These are phyloP conservation scores for Fusarium sp. DNA, from an alignment of 2,329 filamentous ascomycete genomes.

Conservation along the genomic window DNA sequence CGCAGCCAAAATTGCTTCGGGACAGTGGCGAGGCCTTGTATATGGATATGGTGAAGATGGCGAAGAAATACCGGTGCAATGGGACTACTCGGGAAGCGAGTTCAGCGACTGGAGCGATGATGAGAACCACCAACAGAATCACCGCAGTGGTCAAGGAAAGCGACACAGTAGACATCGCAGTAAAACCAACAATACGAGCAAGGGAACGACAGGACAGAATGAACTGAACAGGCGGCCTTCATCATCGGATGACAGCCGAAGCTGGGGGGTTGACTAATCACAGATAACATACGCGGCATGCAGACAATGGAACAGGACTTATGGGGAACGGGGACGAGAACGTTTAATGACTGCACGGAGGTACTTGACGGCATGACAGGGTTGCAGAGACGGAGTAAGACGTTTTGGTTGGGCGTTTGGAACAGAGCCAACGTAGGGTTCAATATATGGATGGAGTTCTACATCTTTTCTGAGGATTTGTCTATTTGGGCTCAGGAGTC, in stretches of 20 bases:
- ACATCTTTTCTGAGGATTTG: constrained; percentile 13
- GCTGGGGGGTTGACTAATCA: constrained; percentile 43
- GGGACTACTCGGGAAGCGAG: constrained; percentile 71
- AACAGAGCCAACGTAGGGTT: constrained; percentile 21
- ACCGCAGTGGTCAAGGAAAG: constrained; percentile 21
- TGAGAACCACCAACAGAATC: constrained; percentile 51
- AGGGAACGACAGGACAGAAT: constrained; percentile 5
- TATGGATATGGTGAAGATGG: constrained; percentile 66
- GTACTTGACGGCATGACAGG: background rate
- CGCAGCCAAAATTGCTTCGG: constrained; percentile 77
- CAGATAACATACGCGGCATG: background rate
- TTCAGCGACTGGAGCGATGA: constrained; percentile 69
- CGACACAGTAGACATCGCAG: constrained; percentile 27
- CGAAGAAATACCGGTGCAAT: constrained; percentile 67
- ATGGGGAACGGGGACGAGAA: constrained; percentile 5
- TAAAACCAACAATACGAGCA: background rate
- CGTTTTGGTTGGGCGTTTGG: constrained; percentile 24
- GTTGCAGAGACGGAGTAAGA: constrained; percentile 1
- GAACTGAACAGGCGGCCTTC: constrained; percentile 26
- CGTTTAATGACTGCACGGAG: constrained; percentile 9
- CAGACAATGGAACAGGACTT: background rate
- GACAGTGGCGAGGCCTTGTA: constrained; percentile 71
- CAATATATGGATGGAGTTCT: constrained; percentile 32
- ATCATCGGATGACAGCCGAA: constrained; percentile 44
- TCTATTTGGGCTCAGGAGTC: constrained; percentile 3